Conservation (phyloP, 495 filamentous ascomycete genomes). For the Stereocaulon alpinum region DNA sequence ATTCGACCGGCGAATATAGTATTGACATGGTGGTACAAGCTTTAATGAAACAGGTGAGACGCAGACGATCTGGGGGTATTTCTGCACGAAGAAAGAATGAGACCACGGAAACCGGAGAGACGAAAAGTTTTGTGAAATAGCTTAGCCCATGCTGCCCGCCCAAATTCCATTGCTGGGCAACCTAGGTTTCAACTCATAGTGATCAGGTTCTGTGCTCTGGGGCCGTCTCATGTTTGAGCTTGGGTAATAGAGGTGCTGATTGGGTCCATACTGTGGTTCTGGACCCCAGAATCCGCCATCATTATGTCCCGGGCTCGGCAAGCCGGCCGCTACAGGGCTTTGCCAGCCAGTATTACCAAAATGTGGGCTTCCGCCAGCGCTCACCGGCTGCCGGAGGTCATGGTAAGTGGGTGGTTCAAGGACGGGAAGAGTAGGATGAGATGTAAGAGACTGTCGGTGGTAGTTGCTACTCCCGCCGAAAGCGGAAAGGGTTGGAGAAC, state of each 20-base stretch:
- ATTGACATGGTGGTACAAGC: neutral
- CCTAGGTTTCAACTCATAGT: constrained; percentile 53
- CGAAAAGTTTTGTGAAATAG: neutral
- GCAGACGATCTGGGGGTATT: neutral
- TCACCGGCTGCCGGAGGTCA: constrained; percentile 55
- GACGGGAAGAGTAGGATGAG: constrained; percentile 77
- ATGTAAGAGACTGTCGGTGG: constrained; percentile 59
- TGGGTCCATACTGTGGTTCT: constrained; percentile 55
- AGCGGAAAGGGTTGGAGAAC: constrained; percentile 48
- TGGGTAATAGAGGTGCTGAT: constrained; percentile 55
- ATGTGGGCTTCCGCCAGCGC: constrained; percentile 60
- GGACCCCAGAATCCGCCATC: constrained; percentile 49
- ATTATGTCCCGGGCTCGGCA: constrained; percentile 56
- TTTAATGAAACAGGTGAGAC: neutral
- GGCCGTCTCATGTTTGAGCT: constrained; percentile 55
- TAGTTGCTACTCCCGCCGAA: constrained; percentile 42
- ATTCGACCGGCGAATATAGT: neutral
- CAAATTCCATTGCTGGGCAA: constrained; percentile 23
- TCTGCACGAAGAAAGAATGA: neutral
- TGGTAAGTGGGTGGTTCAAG: constrained; percentile 79
- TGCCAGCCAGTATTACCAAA: constrained; percentile 64
- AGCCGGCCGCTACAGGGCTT: constrained; percentile 49
- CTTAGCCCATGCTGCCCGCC: constrained; percentile 9
- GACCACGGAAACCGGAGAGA: neutral
- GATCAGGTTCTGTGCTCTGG: constrained; percentile 59